Evolutionary conservation across 495 filamentous ascomycete genomes (phyloP).

Genomic region (Penicillium canescens): DNA sequence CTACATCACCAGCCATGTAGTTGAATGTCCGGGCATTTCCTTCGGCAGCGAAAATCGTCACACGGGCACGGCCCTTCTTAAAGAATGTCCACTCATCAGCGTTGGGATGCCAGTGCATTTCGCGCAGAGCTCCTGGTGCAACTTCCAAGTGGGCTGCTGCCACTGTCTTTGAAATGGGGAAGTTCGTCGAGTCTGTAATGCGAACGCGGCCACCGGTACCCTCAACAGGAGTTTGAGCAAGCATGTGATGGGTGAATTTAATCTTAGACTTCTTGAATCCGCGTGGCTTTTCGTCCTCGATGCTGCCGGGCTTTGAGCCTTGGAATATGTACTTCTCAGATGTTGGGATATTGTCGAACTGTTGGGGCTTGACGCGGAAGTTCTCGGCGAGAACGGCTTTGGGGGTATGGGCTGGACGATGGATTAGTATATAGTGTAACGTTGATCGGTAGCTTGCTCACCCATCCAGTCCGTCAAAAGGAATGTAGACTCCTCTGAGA

Average conservation of each 20-base stretch:
- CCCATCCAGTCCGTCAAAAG: conserved; percentile 66
- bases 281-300: conserved; percentile 41
- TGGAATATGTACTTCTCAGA: conserved; percentile 72
- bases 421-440: background rate
- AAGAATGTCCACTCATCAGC: conserved; percentile 80
- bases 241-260: conserved; percentile 63
- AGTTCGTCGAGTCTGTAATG: conserved; percentile 66
- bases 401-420: conserved; percentile 55
- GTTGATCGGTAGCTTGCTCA: conserved; percentile 16
- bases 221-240: conserved; percentile 52
- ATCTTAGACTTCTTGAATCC: conserved; percentile 58
- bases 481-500: conserved; percentile 72
- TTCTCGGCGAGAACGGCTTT: conserved; percentile 64
- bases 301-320: conserved; percentile 53
- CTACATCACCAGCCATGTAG: conserved; percentile 58
- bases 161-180: conserved; percentile 62
- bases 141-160: conserved; percentile 62
- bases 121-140: conserved; percentile 56
- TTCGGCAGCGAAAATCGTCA: conserved; percentile 64
- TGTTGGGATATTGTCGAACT: conserved; percentile 57
- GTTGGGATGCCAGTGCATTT: conserved; percentile 80
- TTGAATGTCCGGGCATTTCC: conserved; percentile 62
- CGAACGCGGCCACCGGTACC: conserved; percentile 59
- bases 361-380: conserved; percentile 59
- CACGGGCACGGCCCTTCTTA: conserved; percentile 63